These are phyloP conservation scores for Diversispora epigaea DNA, from an alignment of 192 early-diverging fungal species.

Conservation along the genomic window DNA sequence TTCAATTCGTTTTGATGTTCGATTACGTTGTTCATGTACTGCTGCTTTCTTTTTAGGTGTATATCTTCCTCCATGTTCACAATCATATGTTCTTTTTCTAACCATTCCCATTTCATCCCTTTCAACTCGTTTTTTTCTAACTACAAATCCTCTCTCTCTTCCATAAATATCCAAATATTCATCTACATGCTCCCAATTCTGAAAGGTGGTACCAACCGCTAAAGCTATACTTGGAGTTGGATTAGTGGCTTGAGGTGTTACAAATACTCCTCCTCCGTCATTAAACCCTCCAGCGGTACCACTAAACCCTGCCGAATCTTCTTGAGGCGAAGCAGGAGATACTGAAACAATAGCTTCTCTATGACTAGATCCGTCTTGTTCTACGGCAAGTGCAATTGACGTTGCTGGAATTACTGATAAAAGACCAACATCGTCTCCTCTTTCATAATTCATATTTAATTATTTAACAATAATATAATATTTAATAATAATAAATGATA, in stretches of 20 bases:
- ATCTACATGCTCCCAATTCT: slow-evolving; percentile 30
- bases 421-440: background rate
- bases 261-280: background rate
- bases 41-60: slow-evolving; percentile 34
- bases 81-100: slow-evolving; percentile 33
- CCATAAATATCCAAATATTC: slow-evolving; percentile 31
- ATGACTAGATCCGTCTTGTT: slow-evolving; percentile 16
- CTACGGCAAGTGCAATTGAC: slow-evolving; percentile 4
- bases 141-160: slow-evolving; percentile 30
- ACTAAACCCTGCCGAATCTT: slow-evolving; percentile 8
- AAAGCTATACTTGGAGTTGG: background rate
- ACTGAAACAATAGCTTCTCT: background rate
- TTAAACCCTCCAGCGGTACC: background rate
- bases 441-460: background rate
- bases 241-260: background rate
- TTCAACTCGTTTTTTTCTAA: slow-evolving; percentile 33
- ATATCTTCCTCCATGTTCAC: slow-evolving; percentile 32
- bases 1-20: slow-evolving; percentile 32
- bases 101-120: slow-evolving; percentile 31
- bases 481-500: too few relatives aligned
- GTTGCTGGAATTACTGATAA: background rate
- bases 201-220: slow-evolving; percentile 29
- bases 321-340: background rate
- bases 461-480: background rate
- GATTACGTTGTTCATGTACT: slow-evolving; percentile 28